Evolutionary conservation across 225 moss, liverwort and hornwort genomes (phyloP).

Genomic region (Pseudisothecium myosuroides): DNA sequence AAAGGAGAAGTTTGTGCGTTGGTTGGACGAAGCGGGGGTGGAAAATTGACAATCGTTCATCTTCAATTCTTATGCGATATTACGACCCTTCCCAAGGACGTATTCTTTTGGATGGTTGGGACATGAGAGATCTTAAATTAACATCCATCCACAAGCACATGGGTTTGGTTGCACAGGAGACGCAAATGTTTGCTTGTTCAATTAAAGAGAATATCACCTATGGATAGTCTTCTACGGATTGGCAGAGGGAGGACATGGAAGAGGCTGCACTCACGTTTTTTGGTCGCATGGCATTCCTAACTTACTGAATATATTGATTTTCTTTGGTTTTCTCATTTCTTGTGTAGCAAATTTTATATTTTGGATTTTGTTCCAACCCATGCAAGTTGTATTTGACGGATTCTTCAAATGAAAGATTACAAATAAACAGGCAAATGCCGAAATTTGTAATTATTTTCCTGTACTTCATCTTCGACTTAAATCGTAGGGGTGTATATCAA

Average conservation of each 20-base stretch:
- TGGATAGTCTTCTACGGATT: slow-evolving; percentile 7
- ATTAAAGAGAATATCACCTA: slow-evolving; percentile 93
- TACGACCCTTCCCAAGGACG: slow-evolving; percentile 72
- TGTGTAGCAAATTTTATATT: no score
- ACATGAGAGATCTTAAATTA: slow-evolving; percentile 67
- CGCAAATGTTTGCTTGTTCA: slow-evolving; percentile 97
- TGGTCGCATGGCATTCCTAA: not conserved
- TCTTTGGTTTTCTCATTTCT: no score
- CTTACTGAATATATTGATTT: no score
- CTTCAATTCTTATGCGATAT: slow-evolving; percentile 46
- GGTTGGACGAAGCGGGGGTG: no score
- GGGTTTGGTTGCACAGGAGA: slow-evolving; percentile 77
- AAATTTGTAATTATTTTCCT: no score
- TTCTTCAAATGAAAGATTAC: no score
- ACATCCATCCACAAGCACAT: slow-evolving; percentile 65
- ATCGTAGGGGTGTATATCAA: not conserved
- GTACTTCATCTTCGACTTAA: not conserved
- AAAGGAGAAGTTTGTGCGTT: no score
- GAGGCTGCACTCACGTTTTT: slow-evolving; percentile 41
- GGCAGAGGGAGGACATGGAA: slow-evolving; percentile 43
- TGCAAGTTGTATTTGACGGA: no score
- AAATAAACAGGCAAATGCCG: no score
- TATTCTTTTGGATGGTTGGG: slow-evolving; percentile 76
- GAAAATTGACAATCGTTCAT: no score
- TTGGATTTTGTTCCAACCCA: no score